Percentiles rank a stretch among this genome's conserved stretches.
phyloP scores from a whole-genome alignment of 1,139 yeast genomes.

The Hyphopichia buzzinii region DNA sequence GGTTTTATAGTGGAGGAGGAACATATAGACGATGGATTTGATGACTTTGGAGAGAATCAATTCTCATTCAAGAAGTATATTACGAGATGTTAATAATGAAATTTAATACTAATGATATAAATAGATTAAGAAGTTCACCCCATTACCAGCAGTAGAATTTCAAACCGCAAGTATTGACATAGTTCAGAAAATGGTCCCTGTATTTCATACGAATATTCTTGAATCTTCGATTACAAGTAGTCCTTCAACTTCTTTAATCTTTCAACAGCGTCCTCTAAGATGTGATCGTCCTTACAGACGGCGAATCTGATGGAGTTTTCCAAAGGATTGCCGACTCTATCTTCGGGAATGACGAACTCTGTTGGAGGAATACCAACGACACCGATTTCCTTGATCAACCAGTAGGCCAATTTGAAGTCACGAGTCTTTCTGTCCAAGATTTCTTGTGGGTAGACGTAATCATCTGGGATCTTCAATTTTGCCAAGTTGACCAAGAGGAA shows the following conservation, averaged over 20 bases:
- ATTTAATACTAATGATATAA: slow-evolving; percentile 2
- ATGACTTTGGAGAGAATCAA: slow-evolving; percentile 78
- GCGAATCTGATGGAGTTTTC: slow-evolving; percentile 91
- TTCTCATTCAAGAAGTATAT: slow-evolving; percentile 53
- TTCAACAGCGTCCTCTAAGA: slow-evolving; percentile 76
- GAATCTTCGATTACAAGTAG: slow-evolving; percentile 49
- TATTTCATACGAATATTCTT: no score
- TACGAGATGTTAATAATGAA: no score
- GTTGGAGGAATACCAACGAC: slow-evolving; percentile 97
- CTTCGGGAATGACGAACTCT: slow-evolving; percentile 65
- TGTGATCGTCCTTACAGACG: slow-evolving; percentile 85
- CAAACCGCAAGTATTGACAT: no score
- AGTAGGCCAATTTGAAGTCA: slow-evolving; percentile 86
- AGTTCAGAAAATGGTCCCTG: no score
- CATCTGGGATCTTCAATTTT: slow-evolving; percentile 73
- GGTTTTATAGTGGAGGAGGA: slow-evolving; percentile 24
- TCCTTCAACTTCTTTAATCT: slow-evolving; percentile 69
- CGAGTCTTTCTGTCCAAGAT: slow-evolving; percentile 62
- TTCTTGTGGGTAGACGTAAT: slow-evolving; percentile 69
- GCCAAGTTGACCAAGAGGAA: slow-evolving; percentile 85
- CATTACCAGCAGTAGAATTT: no score
- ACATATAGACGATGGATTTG: slow-evolving; percentile 59
- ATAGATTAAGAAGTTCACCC: slow-evolving; percentile 3
- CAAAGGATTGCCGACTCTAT: slow-evolving; percentile 69
- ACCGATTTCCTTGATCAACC: slow-evolving; percentile 90